Evolutionary conservation across 2,329 filamentous ascomycete species (phyloP).

Genomic region (Diaporthe humulicola): DNA sequence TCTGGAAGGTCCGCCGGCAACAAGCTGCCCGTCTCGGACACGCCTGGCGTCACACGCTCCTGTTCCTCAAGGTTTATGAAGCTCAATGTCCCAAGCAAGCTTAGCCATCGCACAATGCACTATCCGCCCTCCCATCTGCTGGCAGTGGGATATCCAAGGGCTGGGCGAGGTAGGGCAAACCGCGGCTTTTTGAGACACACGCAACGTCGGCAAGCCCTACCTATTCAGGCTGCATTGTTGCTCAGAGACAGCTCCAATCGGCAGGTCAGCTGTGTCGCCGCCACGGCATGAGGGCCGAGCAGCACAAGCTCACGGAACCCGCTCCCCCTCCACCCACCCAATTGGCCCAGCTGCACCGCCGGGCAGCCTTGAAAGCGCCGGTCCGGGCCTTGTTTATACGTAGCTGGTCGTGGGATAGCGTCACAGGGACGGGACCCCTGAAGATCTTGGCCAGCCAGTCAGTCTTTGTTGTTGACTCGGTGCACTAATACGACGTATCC

Average conservation of each 20-base stretch:
- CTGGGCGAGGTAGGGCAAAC: constrained; percentile 10
- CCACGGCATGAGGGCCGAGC: constrained; percentile 19
- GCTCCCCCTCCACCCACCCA: not conserved
- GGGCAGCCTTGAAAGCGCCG: constrained; percentile 16
- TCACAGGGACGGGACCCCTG: constrained; percentile 28
- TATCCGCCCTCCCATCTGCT: not conserved
- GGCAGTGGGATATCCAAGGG: constrained; percentile 7
- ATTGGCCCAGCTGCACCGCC: constrained; percentile 10
- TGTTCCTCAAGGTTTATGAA: not conserved
- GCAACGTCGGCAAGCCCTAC: constrained; percentile 36
- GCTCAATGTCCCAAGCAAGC: constrained; percentile 5
- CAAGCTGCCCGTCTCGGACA: not conserved
- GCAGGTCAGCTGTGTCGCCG: constrained; percentile 28
- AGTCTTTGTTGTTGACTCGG: constrained; percentile 4
- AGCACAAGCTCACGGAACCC: constrained; percentile 29
- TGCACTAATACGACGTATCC: not conserved
- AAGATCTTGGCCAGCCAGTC: constrained; percentile 16
- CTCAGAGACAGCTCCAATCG: constrained; percentile 10
- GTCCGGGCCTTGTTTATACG: constrained; percentile 26
- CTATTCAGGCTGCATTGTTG: constrained; percentile 26
- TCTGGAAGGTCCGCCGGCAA: constrained; percentile 1
- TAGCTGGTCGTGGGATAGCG: constrained; percentile 24
- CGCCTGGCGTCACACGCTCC: not conserved
- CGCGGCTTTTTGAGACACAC: constrained; percentile 29
- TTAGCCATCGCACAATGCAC: not conserved